phyloP scores from a whole-genome alignment of 1,284 basidiomycete species.

The Papiliotrema fonsecae region DNA sequence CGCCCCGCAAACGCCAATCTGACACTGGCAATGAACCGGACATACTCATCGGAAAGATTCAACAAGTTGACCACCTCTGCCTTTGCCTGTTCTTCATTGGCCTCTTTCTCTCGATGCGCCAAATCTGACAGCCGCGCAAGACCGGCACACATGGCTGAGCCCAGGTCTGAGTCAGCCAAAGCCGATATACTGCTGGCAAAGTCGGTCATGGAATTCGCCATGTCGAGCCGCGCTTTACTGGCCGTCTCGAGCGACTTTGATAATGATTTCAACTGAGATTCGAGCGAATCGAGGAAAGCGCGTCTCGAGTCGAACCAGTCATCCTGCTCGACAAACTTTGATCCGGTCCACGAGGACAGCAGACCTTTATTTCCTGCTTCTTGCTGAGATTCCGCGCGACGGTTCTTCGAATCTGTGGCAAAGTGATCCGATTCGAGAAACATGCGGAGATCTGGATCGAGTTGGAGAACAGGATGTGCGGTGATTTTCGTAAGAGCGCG shows the following conservation, averaged over 20 bases:
- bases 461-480: slow-evolving; percentile 77
- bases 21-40: slow-evolving; percentile 82
- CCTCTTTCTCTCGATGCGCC: slow-evolving; percentile 63
- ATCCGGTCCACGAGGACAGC: slow-evolving; percentile 74
- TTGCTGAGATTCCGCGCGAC: slow-evolving; percentile 16
- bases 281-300: slow-evolving; percentile 79
- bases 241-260: slow-evolving; percentile 79
- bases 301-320: slow-evolving; percentile 96
- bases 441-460: slow-evolving; percentile 74
- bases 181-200: slow-evolving; percentile 65
- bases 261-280: slow-evolving; percentile 78
- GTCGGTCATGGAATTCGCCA: slow-evolving; percentile 63
- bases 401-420: slow-evolving; percentile 62
- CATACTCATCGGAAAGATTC: slow-evolving; percentile 81
- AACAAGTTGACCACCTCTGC: slow-evolving; percentile 72
- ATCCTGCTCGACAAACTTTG: slow-evolving; percentile 86
- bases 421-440: slow-evolving; percentile 87
- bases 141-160: slow-evolving; percentile 63
- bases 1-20: slow-evolving; percentile 81
- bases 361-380: slow-evolving; percentile 51
- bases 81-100: slow-evolving; percentile 66
- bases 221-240: slow-evolving; percentile 71
- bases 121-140: slow-evolving; percentile 68
- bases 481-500: slow-evolving; percentile 83
- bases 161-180: slow-evolving; percentile 69